Percentiles rank a stretch among this genome's conserved stretches.
Conservation (phyloP, 768 basidiomycete genomes). For the Mycena leptocephala region DNA sequence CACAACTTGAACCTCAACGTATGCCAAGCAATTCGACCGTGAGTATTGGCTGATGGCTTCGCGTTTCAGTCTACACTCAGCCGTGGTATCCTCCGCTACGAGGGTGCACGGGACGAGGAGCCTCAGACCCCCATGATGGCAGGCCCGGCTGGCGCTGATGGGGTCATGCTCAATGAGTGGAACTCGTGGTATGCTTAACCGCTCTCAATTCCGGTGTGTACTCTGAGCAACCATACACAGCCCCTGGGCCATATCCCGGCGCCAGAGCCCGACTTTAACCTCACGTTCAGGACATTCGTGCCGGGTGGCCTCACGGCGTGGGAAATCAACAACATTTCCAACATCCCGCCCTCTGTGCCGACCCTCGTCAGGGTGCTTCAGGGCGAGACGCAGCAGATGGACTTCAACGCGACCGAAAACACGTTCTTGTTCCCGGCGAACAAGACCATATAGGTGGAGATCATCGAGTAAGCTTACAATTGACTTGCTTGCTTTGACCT, state of each 20-base stretch:
- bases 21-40: not conserved
- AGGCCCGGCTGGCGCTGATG: constrained; percentile 27
- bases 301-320: constrained; percentile 42
- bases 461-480: constrained; percentile 42
- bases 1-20: constrained; percentile 47
- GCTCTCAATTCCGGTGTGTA: no score
- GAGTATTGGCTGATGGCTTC: not conserved
- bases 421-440: constrained; percentile 58
- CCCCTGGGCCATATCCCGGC: constrained; percentile 32
- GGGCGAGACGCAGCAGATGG: constrained; percentile 45
- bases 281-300: constrained; percentile 44
- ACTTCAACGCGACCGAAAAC: constrained; percentile 53
- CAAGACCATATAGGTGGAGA: constrained; percentile 55
- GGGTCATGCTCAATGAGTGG: constrained; percentile 4
- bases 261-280: constrained; percentile 43
- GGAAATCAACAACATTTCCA: constrained; percentile 53
- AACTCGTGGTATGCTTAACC: no score
- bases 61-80: constrained; percentile 31
- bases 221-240: constrained; percentile 30
- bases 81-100: constrained; percentile 56
- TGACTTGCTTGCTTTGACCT: not conserved
- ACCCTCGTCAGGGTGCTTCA: constrained; percentile 52
- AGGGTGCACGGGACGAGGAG: constrained; percentile 49
- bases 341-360: constrained; percentile 32
- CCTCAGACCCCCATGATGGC: constrained; percentile 48